phyloP scores from a whole-genome alignment of 169 alveolate species.

The Plasmodium gaboni region DNA sequence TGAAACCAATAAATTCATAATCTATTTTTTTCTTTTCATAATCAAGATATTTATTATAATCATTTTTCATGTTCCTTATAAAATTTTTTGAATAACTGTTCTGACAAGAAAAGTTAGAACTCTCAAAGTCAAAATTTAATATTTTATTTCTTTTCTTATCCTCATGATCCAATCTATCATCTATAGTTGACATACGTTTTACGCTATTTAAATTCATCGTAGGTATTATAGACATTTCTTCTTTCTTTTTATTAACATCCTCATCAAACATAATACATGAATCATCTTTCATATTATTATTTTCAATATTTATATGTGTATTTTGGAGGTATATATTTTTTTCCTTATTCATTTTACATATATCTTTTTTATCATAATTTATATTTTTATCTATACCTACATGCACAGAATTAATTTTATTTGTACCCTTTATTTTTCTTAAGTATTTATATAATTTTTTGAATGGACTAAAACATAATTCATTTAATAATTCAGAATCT shows the following conservation, averaged over 20 bases:
- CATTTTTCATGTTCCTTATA: constrained; percentile 61
- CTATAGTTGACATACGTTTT: not conserved
- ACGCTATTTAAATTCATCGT: too few relatives aligned
- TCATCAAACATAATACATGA: not conserved
- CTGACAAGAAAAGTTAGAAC: constrained; percentile 35
- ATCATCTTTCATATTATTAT: not conserved
- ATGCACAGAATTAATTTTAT: not conserved
- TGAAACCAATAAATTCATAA: constrained; percentile 71
- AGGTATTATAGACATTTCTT: not conserved
- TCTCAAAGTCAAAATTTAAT: constrained; percentile 62
- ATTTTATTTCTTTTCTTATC: not conserved
- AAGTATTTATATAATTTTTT: constrained; percentile 63
- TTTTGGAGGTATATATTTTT: not conserved
- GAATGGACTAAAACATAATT: constrained; percentile 74
- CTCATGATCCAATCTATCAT: not conserved
- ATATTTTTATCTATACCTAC: too few relatives aligned
- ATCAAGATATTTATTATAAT: constrained; percentile 41
- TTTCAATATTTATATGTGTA: not conserved
- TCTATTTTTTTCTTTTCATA: constrained; percentile 65
- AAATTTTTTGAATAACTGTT: constrained; percentile 61
- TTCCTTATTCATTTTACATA: not conserved
- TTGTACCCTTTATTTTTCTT: constrained; percentile 16
- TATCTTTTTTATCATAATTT: not conserved
- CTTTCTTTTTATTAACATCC: not conserved
- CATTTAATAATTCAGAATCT: constrained; percentile 32